Conservation (phyloP, 2,329 filamentous ascomycete genomes). For the Orbilia brochopaga region DNA sequence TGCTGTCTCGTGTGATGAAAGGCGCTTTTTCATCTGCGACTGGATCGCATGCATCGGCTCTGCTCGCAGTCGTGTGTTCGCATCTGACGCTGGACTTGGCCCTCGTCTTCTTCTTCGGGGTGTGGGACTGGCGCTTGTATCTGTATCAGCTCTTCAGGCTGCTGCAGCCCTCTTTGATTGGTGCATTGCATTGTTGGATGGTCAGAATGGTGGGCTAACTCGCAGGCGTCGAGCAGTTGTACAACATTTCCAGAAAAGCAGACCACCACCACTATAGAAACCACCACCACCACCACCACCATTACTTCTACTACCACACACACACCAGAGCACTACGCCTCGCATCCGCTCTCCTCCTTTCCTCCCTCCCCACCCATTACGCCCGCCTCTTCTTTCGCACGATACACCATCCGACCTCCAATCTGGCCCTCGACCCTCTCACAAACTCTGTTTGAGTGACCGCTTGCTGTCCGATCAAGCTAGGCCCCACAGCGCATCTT, state of each 20-base stretch:
- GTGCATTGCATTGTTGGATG: conserved; percentile 12
- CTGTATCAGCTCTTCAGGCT: background rate
- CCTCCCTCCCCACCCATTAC: conserved; percentile 8
- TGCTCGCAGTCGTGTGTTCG: background rate
- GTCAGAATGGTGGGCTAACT: conserved; percentile 3
- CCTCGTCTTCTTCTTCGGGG: background rate
- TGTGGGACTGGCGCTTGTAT: background rate
- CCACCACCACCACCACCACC: conserved; percentile 4
- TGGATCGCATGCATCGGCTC: background rate
- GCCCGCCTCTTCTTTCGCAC: background rate
- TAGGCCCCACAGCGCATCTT: conserved; percentile 28
- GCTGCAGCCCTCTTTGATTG: background rate
- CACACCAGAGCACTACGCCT: background rate
- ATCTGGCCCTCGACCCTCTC: conserved; percentile 19
- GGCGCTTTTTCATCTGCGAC: background rate
- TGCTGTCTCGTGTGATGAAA: background rate
- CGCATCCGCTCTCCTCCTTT: conserved; percentile 4
- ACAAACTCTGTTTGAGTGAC: conserved; percentile 27
- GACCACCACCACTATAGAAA: background rate
- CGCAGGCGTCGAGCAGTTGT: conserved; percentile 17
- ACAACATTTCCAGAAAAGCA: conserved; percentile 42
- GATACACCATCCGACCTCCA: conserved; percentile 12
- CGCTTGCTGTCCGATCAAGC: conserved; percentile 18
- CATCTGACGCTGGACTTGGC: no score
- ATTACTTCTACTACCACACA: no score